Evolutionary conservation across 2,329 filamentous ascomycete species (phyloP).

Genomic region (Sclerotinia trifoliorum): DNA sequence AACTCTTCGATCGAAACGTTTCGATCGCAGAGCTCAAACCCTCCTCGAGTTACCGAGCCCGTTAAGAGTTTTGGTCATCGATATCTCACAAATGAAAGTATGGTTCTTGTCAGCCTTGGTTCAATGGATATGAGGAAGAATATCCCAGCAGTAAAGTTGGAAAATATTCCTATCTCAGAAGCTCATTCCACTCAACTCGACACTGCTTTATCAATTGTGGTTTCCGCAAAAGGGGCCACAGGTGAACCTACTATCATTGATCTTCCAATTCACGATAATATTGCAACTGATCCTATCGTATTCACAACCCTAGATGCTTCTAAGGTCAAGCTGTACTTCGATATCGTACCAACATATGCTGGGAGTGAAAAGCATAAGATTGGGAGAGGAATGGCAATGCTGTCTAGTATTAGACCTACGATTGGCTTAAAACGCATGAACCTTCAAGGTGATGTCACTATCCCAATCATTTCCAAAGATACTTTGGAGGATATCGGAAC

Average conservation of each 20-base stretch:
- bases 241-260: constrained; percentile 90
- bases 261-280: constrained; percentile 88
- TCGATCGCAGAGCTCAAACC: constrained; percentile 47
- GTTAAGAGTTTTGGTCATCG: constrained; percentile 96
- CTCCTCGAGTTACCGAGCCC: constrained; percentile 63
- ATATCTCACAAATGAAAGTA: constrained; percentile 83
- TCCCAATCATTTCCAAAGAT: constrained; percentile 76
- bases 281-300: constrained; percentile 87
- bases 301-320: constrained; percentile 77
- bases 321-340: constrained; percentile 87
- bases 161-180: constrained; percentile 81
- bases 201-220: constrained; percentile 86
- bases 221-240: constrained; percentile 79
- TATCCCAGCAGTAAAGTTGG: constrained; percentile 76
- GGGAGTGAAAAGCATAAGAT: constrained; percentile 86
- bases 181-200: constrained; percentile 93
- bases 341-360: constrained; percentile 93
- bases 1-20: constrained; percentile 61
- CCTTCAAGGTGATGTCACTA: constrained; percentile 85
- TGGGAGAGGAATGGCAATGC: constrained; percentile 81
- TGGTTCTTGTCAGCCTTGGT: constrained; percentile 89
- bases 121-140: constrained; percentile 91
- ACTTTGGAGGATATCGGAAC: constrained; percentile 85
- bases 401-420: constrained; percentile 80
- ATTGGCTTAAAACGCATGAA: constrained; percentile 86